Conservation (phyloP, 192 early-diverging fungal species). For the Paraglomus brasilianum region DNA sequence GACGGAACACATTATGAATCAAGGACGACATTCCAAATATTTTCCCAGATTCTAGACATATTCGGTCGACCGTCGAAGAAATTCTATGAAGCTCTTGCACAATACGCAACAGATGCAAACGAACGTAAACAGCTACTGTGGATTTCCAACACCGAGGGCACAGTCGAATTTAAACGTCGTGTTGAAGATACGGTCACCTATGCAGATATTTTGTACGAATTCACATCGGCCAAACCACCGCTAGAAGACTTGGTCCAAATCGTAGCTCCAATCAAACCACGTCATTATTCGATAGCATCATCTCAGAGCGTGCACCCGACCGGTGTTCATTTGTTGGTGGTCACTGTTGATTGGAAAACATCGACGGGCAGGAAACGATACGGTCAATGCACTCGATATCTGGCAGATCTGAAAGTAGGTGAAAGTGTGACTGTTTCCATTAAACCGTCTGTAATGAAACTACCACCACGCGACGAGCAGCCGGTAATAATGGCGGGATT, state of each 20-base stretch:
- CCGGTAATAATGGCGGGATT: constrained; percentile 97
- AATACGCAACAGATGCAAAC: constrained; percentile 63
- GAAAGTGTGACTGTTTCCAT: constrained; percentile 78
- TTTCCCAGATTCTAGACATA: constrained; percentile 82
- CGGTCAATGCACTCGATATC: constrained; percentile 92
- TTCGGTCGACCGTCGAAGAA: constrained; percentile 94
- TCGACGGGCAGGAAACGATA: constrained; percentile 63
- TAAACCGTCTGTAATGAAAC: constrained; percentile 96
- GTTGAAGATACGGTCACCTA: constrained; percentile 83
- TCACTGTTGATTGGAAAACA: constrained; percentile 87
- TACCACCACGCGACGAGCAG: constrained; percentile 74
- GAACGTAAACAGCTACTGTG: constrained; percentile 66
- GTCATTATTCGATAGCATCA: constrained; percentile 98
- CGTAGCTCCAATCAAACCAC: constrained; percentile 88
- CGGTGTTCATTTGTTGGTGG: constrained; percentile 88
- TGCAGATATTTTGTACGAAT: constrained; percentile 84
- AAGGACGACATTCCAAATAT: constrained; percentile 74
- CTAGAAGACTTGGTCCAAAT: constrained; percentile 69
- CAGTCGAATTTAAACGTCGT: constrained; percentile 75
- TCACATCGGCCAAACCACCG: constrained; percentile 75
- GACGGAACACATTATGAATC: constrained; percentile 61
- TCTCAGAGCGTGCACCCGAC: constrained; percentile 83
- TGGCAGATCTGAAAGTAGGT: constrained; percentile 68
- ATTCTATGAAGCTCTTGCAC: constrained; percentile 84
- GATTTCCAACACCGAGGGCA: constrained; percentile 69